These are phyloP conservation scores for Daldinia sp. DNA, from an alignment of 2,329 filamentous ascomycete genomes.

Conservation along the genomic window DNA sequence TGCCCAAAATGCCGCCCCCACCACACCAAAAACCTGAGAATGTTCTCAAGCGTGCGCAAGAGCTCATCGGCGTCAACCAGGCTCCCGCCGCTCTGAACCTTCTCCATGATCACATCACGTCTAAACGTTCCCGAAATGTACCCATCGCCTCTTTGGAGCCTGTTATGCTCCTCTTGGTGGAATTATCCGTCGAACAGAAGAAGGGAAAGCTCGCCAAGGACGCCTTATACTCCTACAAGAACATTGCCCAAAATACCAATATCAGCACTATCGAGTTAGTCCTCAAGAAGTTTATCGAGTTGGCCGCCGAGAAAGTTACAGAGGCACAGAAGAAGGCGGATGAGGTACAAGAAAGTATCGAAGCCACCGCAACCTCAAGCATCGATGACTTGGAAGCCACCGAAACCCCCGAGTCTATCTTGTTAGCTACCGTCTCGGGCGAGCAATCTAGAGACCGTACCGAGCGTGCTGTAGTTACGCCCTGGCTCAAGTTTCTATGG, in stretches of 20 bases:
- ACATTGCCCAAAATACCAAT: conserved; percentile 99
- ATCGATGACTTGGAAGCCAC: conserved; percentile 96
- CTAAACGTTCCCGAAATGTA: conserved; percentile 96
- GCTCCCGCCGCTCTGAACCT: conserved; percentile 89
- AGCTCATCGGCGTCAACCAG: conserved; percentile 98
- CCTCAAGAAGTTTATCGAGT: conserved; percentile 96
- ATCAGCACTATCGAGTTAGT: conserved; percentile 98
- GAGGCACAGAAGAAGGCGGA: conserved; percentile 96
- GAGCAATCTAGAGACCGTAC: conserved; percentile 98
- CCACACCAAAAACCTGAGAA: conserved; percentile 98
- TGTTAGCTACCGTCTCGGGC: conserved; percentile 95
- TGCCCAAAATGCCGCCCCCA: conserved; percentile 79
- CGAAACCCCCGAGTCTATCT: conserved; percentile 97
- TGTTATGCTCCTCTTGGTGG: conserved; percentile 97
- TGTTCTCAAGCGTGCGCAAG: conserved; percentile 97
- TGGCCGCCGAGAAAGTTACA: conserved; percentile 95
- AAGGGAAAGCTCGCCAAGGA: conserved; percentile 99
- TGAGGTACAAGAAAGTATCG: conserved; percentile 87
- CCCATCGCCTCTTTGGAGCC: conserved; percentile 96
- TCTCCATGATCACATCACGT: conserved; percentile 98
- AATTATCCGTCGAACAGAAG: conserved; percentile 94
- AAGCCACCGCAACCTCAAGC: conserved; percentile 76
- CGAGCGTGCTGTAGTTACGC: conserved; percentile 96
- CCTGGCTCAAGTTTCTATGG: conserved; percentile 99
- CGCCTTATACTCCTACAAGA: conserved; percentile 99